These are phyloP conservation scores for Gyrodon lividus DNA, from an alignment of 768 basidiomycete genomes.

Conservation along the genomic window DNA sequence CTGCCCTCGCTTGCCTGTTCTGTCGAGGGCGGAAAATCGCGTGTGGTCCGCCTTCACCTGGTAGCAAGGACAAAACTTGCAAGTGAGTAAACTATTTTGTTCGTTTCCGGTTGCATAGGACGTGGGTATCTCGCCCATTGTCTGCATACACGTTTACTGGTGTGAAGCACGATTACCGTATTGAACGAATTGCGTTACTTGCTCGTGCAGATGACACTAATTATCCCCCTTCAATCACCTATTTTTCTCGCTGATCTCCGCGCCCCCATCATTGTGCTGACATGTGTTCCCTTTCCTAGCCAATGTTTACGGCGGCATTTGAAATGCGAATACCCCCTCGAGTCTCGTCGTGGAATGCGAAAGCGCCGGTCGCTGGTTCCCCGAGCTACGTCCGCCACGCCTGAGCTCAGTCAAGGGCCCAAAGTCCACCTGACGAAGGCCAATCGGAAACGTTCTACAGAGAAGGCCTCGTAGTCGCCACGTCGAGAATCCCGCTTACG, in stretches of 20 bases:
- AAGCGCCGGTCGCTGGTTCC: slow-evolving; percentile 38
- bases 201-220: not conserved
- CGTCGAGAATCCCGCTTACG: not conserved
- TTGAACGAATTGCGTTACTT: slow-evolving; percentile 4
- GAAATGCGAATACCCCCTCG: slow-evolving; percentile 67
- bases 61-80: slow-evolving; percentile 58
- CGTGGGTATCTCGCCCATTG: slow-evolving; percentile 5
- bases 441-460: slow-evolving; percentile 28
- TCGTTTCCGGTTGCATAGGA: not conserved
- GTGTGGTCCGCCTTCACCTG: slow-evolving; percentile 57
- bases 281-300: slow-evolving; percentile 38
- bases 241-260: slow-evolving; percentile 28
- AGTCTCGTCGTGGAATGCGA: slow-evolving; percentile 69
- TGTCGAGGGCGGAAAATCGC: slow-evolving; percentile 70
- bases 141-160: slow-evolving; percentile 11
- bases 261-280: slow-evolving; percentile 12
- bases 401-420: slow-evolving; percentile 27
- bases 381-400: slow-evolving; percentile 24
- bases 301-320: slow-evolving; percentile 72
- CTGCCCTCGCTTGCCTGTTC: slow-evolving; percentile 62
- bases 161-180: slow-evolving; percentile 11
- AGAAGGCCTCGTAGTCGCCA: slow-evolving; percentile 21
- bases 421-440: slow-evolving; percentile 22
- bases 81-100: slow-evolving; percentile 47
- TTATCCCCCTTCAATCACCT: slow-evolving; percentile 24